phyloP scores from a whole-genome alignment of 306 rosid genomes.

The Cucurbita ficifolia region DNA sequence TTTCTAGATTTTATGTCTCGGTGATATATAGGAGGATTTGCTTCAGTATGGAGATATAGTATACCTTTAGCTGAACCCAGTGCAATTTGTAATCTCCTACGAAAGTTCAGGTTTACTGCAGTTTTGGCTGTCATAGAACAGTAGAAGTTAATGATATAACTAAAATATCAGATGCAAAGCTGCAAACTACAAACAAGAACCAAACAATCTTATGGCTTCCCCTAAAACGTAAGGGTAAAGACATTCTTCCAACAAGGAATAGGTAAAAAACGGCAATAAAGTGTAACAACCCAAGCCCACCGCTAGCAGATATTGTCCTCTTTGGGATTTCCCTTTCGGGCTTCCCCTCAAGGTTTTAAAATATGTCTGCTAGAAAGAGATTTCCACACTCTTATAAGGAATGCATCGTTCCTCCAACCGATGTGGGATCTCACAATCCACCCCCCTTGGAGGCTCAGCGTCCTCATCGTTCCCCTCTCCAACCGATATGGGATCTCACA shows the following conservation, averaged over 20 bases:
- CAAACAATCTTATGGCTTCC: background rate
- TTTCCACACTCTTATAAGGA: no score
- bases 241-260: background rate
- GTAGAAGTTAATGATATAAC: background rate
- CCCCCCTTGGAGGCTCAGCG: no score
- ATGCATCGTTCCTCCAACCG: no score
- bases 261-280: background rate
- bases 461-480: no score
- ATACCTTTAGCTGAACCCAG: slow-evolving; percentile 82
- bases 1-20: slow-evolving; percentile 82
- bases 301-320: no score
- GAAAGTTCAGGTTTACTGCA: slow-evolving; percentile 30
- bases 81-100: slow-evolving; percentile 49
- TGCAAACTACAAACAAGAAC: background rate
- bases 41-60: slow-evolving; percentile 76
- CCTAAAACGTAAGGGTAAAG: background rate
- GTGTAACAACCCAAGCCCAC: no score
- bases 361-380: no score
- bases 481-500: no score
- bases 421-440: no score
- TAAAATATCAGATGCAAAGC: background rate
- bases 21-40: slow-evolving; percentile 91
- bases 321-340: no score
- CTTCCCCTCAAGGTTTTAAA: no score
- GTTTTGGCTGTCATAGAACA: slow-evolving; percentile 33